Base-by-base conservation (phyloP, 306 rosid species). In the Malus fusca region DNA sequence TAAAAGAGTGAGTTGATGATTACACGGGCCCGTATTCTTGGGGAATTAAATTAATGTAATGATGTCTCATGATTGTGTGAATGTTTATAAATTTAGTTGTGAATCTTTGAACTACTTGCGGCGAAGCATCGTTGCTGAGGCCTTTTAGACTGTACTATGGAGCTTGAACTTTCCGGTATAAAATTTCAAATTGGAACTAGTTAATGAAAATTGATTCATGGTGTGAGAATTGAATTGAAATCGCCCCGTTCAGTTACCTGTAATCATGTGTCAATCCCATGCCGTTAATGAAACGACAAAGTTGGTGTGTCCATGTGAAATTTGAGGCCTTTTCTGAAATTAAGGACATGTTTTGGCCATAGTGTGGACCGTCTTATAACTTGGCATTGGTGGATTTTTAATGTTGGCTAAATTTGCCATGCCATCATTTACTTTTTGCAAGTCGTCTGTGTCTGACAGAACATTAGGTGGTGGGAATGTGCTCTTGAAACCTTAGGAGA, bases 11-110 rank as follows among this genome's bases (percentile, higher is more conserved):
- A 15, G 76, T 68, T 79, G 78, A 40, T 19, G 26, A 61, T 52
- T 40, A 62, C 35, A 23, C 71, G 67, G 81, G 58, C 66, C 71
- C 81, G 52, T 63, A 71, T 77, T 55, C 72, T 71, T 71, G 67
- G 46, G 52, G 62, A 21, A 56, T 70, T 43, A 51, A 63, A 26
- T 51, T 43, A 25, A 42, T 66, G 78, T 71, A 53, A 48, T 43
- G 40, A n/a, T 37, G 72, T 6, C 17, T n/a, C n/a, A 60, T 48
- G 48, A 63, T 63, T 74, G 33, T 62, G 60, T 46, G 62, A 30
- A 62, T 62, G 30, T 28, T 19, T 26, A 19, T 43, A 2, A 31
- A 33, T 48, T 33, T 68, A 0, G 17, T 19, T 4, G 46, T 48
- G 13, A 60, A 23, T 55, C 13, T 37, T 68, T 43, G 30, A 30